Evolutionary conservation across 2,329 filamentous ascomycete genomes (phyloP), one percentile per base, ranked within the genome.

Genomic region (Magnaporthiopsis incrustans): DNA sequence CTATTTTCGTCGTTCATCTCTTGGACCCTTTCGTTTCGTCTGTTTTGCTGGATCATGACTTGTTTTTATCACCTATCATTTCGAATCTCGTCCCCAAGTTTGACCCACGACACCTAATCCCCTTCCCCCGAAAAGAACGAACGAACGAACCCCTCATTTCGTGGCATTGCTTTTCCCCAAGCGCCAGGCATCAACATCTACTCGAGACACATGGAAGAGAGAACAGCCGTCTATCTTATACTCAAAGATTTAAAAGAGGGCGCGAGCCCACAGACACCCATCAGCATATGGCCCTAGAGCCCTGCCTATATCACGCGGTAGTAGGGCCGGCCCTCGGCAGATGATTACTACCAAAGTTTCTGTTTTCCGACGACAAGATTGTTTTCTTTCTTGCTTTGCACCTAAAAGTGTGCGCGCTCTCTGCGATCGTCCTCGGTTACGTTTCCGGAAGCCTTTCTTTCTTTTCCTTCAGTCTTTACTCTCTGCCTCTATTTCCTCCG

Each of bases 181-280:
- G 60, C 35, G 38, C 35, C 15, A 56, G 50, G 44, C 44, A 53
- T 53, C 22, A 10, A n/a, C n/a, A n/a, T n/a, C n/a, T 10, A 53
- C 12, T 53, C 22, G 4, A n/a, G 8, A 53, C 14, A 6, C 12
- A 18, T 8, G 44, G 10, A 53, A 53, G 44, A n/a, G 22, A 53
- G 44, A 53, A 53, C 18, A 53, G 3, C 18, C 22, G n/a, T n/a
- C 44, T 53, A 53, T n/a, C 18, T n/a, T n/a, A 53, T 11, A 53
- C 22, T n/a, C 38, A 44, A 53, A 18, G n/a, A 6, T 61, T 61
- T n/a, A n/a, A 61, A 38, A 61, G 25, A 61, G 60, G 60, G 60
- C 60, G 60, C 60, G n/a, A 61, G 60, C 60, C 38, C 35, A 44
- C 44, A 53, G 44, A n/a, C 35, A 38, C 35, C 27, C 35, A 18